Percentiles rank a stretch among this genome's conserved stretches.
Conservation (phyloP, 2,329 filamentous ascomycete genomes). For the Claviceps sp. region DNA sequence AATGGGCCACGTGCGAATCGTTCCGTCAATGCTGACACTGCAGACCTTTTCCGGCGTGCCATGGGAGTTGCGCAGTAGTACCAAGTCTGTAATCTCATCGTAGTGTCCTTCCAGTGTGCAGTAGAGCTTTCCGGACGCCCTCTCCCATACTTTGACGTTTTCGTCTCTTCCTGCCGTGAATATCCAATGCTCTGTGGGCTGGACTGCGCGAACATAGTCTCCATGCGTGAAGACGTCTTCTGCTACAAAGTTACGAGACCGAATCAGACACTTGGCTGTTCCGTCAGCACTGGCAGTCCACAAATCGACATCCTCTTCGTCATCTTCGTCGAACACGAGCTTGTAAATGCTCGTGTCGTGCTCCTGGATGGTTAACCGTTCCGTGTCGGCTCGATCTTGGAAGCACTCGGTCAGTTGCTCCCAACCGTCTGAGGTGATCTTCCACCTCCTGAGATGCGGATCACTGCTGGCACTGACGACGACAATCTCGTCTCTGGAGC, state of each 20-base stretch:
- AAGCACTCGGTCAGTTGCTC: slow-evolving; percentile 40
- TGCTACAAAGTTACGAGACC: slow-evolving; percentile 52
- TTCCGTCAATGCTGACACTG: slow-evolving; percentile 83
- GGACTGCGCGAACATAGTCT: slow-evolving; percentile 78
- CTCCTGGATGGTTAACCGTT: slow-evolving; percentile 47
- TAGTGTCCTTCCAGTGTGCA: slow-evolving; percentile 73
- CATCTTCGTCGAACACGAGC: slow-evolving; percentile 53
- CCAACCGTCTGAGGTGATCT: slow-evolving; percentile 37
- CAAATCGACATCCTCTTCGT: slow-evolving; percentile 54
- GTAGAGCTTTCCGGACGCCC: slow-evolving; percentile 55
- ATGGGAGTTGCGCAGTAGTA: slow-evolving; percentile 37
- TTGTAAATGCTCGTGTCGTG: slow-evolving; percentile 89
- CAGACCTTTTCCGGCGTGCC: slow-evolving; percentile 39
- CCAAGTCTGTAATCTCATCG: slow-evolving; percentile 78
- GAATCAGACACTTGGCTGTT: slow-evolving; percentile 65
- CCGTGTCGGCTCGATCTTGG: slow-evolving; percentile 24
- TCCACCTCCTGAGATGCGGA: slow-evolving; percentile 68
- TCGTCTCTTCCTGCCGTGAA: slow-evolving; percentile 85
- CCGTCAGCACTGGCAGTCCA: slow-evolving; percentile 94
- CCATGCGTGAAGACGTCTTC: slow-evolving; percentile 68
- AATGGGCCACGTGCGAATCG: slow-evolving; percentile 73
- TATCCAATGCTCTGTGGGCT: slow-evolving; percentile 62
- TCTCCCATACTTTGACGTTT: slow-evolving; percentile 81
- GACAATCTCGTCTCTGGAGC: slow-evolving; percentile 33
- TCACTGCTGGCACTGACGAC: slow-evolving; percentile 74